phyloP scores from a whole-genome alignment of 2,329 filamentous ascomycete genomes.

The Xylariomycetidae sp. region DNA sequence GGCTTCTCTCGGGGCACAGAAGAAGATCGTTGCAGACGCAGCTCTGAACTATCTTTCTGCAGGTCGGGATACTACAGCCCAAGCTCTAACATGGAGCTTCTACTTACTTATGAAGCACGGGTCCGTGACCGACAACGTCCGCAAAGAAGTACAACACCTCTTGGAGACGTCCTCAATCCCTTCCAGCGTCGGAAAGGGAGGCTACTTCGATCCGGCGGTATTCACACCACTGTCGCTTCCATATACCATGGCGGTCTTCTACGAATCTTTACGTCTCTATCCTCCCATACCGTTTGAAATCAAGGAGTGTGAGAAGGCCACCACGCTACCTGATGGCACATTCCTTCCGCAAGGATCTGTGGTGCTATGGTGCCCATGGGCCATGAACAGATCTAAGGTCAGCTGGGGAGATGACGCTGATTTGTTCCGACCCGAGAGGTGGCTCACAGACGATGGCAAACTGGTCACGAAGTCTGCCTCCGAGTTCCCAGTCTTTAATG shows the following conservation, averaged over 20 bases:
- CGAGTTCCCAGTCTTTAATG: slow-evolving; percentile 61
- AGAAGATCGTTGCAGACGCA: slow-evolving; percentile 54
- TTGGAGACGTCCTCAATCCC: slow-evolving; percentile 8
- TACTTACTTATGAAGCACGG: slow-evolving; percentile 53
- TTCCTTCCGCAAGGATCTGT: slow-evolving; percentile 47
- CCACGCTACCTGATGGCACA: slow-evolving; percentile 55
- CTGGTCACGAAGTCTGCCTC: slow-evolving; percentile 40
- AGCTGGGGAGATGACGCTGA: slow-evolving; percentile 55
- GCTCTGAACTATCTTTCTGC: slow-evolving; percentile 62
- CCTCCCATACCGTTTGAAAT: slow-evolving; percentile 63
- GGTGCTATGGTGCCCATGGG: slow-evolving; percentile 59
- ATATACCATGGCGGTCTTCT: slow-evolving; percentile 55
- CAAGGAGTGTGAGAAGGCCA: slow-evolving; percentile 48
- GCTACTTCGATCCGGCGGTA: slow-evolving; percentile 22
- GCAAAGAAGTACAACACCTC: slow-evolving; percentile 33
- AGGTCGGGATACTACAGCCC: slow-evolving; percentile 58
- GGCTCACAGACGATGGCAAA: slow-evolving; percentile 38
- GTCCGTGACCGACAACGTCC: slow-evolving; percentile 32
- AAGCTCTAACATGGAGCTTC: slow-evolving; percentile 58
- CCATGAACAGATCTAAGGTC: slow-evolving; percentile 51
- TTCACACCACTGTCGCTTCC: slow-evolving; percentile 41
- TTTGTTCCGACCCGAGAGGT: slow-evolving; percentile 50
- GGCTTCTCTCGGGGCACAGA: slow-evolving; percentile 44
- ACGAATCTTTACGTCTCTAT: slow-evolving; percentile 55
- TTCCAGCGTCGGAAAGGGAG: slow-evolving; percentile 1